Percentiles rank a stretch among this genome's conserved stretches.
phyloP scores from a whole-genome alignment of 495 filamentous ascomycete species.

The Astrothelium subdiscretum region DNA sequence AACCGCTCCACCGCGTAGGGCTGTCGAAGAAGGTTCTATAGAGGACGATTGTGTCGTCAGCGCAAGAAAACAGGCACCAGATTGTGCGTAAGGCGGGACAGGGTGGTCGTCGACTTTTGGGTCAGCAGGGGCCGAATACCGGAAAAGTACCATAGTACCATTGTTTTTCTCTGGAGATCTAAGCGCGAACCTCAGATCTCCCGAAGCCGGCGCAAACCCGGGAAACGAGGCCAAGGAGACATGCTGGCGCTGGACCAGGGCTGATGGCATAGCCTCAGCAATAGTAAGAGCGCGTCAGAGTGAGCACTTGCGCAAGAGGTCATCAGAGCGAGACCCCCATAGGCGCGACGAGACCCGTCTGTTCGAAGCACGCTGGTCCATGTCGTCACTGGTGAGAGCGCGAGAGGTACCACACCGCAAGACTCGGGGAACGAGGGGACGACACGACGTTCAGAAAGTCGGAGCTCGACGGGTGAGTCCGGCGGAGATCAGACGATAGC shows the following conservation, averaged over 20 bases:
- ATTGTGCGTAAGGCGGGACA: neutral
- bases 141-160: neutral
- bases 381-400: neutral
- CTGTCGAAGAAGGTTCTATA: conserved; percentile 1
- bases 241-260: neutral
- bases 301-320: neutral
- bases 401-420: neutral
- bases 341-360: neutral
- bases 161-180: neutral
- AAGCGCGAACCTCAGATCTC: neutral
- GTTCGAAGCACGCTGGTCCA: neutral
- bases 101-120: neutral
- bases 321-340: neutral
- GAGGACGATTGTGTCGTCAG: neutral
- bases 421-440: neutral
- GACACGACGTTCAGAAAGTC: neutral
- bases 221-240: neutral
- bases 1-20: neutral
- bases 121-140: neutral
- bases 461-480: neutral
- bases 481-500: neutral
- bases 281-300: neutral
- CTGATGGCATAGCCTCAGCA: neutral
- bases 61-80: neutral
- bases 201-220: neutral